A percentile compares a stretch with the other conserved stretches of the same genome.
These are phyloP conservation scores for Digitaria exilis DNA, from an alignment of 202 grass and related monocot genomes.

Conservation along the genomic window DNA sequence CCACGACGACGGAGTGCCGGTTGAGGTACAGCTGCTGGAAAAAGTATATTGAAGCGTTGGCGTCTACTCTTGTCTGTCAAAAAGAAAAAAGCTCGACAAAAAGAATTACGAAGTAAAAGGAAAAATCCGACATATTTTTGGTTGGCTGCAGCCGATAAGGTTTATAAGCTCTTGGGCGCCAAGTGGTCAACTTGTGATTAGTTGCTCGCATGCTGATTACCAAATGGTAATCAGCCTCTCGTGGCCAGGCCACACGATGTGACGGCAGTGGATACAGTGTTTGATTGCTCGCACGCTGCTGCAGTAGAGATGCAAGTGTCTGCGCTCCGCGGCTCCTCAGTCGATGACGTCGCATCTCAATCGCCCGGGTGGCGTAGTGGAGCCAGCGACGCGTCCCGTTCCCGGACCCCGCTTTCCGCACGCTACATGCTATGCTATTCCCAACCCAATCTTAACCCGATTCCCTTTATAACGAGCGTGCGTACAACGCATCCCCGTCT, in stretches of 20 bases:
- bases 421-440: not conserved
- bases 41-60: no score
- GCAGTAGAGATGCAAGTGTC: no score
- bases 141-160: not conserved
- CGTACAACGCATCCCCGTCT: conserved; percentile 11
- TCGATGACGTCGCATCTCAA: conserved; percentile 24
- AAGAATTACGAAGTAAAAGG: no score
- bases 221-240: not conserved
- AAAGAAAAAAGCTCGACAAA: no score
- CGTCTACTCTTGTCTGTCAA: no score
- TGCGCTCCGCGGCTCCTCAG: not conserved
- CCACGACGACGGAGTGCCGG: no score
- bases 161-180: not conserved
- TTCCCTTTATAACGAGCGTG: conserved; percentile 40
- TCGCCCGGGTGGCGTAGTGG: conserved; percentile 3
- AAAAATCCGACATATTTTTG: no score
- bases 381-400: conserved; percentile 23
- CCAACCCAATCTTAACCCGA: conserved; percentile 23
- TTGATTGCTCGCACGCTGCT: no score
- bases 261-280: conserved; percentile 28
- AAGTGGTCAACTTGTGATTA: no score
- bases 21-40: no score
- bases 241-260: conserved; percentile 10
- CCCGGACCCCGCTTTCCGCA: not conserved
- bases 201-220: no score